A percentile compares a stretch with the other conserved stretches of the same genome.
phyloP scores from a whole-genome alignment of 2,329 filamentous ascomycete genomes.

The Conoideocrella luteorostrata region DNA sequence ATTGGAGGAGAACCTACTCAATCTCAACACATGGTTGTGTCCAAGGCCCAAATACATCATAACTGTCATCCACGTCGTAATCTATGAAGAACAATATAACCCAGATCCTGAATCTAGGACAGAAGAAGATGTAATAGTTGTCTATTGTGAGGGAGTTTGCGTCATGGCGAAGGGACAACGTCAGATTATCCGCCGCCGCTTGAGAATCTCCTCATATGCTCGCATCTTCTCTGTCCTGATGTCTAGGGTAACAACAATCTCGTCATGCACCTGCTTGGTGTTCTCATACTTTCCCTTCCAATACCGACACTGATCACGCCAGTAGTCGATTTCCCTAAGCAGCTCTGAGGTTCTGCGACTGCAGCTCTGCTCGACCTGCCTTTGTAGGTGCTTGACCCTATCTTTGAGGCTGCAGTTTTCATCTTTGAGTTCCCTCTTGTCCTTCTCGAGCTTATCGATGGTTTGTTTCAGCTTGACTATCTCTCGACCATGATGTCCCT shows the following conservation, averaged over 20 bases:
- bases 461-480: slow-evolving; percentile 28
- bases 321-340: slow-evolving; percentile 26
- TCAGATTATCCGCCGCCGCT: slow-evolving; percentile 23
- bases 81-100: no score
- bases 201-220: slow-evolving; percentile 28
- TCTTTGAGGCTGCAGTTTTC: slow-evolving; percentile 28
- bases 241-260: slow-evolving; percentile 22
- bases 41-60: no score
- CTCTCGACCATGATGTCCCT: slow-evolving; percentile 20
- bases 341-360: slow-evolving; percentile 27
- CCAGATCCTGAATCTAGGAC: no score
- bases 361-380: slow-evolving; percentile 24
- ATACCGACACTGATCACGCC: slow-evolving; percentile 25
- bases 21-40: no score
- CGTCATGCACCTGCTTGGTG: slow-evolving; percentile 20
- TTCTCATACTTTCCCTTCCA: slow-evolving; percentile 25
- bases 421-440: slow-evolving; percentile 26
- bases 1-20: no score
- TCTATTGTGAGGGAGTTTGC: background rate
- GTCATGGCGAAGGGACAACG: no score
- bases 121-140: no score
- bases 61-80: no score
- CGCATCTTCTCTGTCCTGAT: slow-evolving; percentile 25
- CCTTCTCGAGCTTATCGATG: slow-evolving; percentile 26
- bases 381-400: slow-evolving; percentile 27